Percentiles rank a stretch among this genome's conserved stretches.
These are phyloP conservation scores for Pythium brassicae DNA, from an alignment of 352 stramenopile species.

Conservation along the genomic window DNA sequence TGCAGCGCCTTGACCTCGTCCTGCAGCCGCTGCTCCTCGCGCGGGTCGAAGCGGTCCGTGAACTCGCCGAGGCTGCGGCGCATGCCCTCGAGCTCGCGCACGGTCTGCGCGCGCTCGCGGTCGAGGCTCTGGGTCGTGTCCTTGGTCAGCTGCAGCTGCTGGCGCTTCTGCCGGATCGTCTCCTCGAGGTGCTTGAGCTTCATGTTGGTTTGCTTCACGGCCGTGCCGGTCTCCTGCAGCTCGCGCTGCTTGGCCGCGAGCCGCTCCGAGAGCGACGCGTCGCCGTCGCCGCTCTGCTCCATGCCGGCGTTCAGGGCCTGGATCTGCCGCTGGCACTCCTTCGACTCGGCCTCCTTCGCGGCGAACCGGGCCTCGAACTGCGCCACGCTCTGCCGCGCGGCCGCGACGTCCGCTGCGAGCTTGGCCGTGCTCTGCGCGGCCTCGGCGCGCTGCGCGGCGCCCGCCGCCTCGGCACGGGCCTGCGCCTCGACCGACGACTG, in stretches of 20 bases:
- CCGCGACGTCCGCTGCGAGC: constrained; percentile 82
- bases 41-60: constrained; percentile 66
- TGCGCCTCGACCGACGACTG: constrained; percentile 71
- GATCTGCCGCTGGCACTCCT: constrained; percentile 79
- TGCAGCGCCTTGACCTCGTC: constrained; percentile 57
- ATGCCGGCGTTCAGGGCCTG: constrained; percentile 85
- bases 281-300: constrained; percentile 64
- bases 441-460: constrained; percentile 72
- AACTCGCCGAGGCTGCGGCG: constrained; percentile 46
- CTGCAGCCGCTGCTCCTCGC: constrained; percentile 64
- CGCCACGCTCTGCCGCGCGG: constrained; percentile 60
- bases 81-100: constrained; percentile 63
- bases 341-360: constrained; percentile 58
- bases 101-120: constrained; percentile 59
- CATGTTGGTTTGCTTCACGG: constrained; percentile 90
- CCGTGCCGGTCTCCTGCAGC: constrained; percentile 72
- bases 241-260: constrained; percentile 77
- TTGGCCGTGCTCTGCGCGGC: constrained; percentile 72
- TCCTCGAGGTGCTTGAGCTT: constrained; percentile 93
- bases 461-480: constrained; percentile 44
- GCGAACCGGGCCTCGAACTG: constrained; percentile 39
- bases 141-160: constrained; percentile 62
- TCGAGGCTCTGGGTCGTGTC: constrained; percentile 75
- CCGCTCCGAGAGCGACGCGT: constrained; percentile 73
- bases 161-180: constrained; percentile 72